Evolutionary conservation across 768 basidiomycete genomes (phyloP).

Genomic region (Rhizopogon vulgaris): DNA sequence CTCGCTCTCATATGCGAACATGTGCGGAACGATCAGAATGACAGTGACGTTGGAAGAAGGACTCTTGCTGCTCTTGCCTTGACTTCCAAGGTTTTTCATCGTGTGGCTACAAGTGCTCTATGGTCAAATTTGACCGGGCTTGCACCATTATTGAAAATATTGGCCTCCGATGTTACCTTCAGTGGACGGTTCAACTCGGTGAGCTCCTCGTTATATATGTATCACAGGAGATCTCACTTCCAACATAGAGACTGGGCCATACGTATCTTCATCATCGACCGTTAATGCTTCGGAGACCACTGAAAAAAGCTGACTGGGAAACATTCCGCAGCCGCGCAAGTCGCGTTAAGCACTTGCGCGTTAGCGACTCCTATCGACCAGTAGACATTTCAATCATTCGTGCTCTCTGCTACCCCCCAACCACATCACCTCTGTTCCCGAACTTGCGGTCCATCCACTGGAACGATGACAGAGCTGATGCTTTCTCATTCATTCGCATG

Average conservation of each 20-base stretch:
- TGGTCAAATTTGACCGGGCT: constrained; percentile 3
- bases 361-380: not conserved
- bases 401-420: constrained; percentile 1
- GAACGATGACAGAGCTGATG: constrained; percentile 1
- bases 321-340: not conserved
- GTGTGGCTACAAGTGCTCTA: constrained; percentile 3
- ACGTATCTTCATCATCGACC: not conserved
- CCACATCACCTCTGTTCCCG: not conserved
- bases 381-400: not conserved
- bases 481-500: constrained; percentile 1
- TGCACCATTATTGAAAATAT: not conserved
- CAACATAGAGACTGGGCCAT: not conserved
- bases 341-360: not conserved
- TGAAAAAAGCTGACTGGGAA: constrained; percentile 1
- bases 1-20: constrained; percentile 1
- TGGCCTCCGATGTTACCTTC: not conserved
- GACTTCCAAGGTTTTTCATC: constrained; percentile 6
- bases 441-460: not conserved
- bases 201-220: not conserved
- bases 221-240: not conserved
- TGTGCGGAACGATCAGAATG: not conserved
- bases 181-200: not conserved
- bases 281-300: not conserved
- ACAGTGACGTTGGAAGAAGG: not conserved
- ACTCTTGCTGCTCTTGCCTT: constrained; percentile 9